Conservation (phyloP, 2,329 filamentous ascomycete species). For the Aschersonia sp. region DNA sequence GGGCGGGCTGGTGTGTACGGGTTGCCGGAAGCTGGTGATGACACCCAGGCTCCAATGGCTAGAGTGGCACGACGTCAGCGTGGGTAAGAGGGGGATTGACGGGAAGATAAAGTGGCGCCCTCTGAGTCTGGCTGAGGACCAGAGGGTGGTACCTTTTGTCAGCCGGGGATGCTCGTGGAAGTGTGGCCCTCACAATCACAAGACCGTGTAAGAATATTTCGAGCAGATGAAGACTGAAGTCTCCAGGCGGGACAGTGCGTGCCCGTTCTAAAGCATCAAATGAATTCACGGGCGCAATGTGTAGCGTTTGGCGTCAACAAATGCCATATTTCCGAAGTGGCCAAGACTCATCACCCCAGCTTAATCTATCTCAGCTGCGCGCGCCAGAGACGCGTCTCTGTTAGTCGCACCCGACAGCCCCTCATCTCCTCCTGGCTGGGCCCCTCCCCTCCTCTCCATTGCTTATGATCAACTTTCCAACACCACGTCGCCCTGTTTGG, state of each 20-base stretch:
- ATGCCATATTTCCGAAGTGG: too few relatives aligned
- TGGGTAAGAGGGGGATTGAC: constrained; percentile 5
- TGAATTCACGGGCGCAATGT: too few relatives aligned
- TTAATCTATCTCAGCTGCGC: not conserved
- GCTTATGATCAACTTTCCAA: not conserved
- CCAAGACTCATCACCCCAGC: too few relatives aligned
- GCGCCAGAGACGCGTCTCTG: not conserved
- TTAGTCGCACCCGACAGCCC: too few relatives aligned
- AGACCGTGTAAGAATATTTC: too few relatives aligned
- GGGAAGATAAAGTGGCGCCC: constrained; percentile 7
- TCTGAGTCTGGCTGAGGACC: constrained; percentile 16
- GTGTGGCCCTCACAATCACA: constrained; percentile 21
- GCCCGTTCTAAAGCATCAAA: too few relatives aligned
- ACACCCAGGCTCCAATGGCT: constrained; percentile 44
- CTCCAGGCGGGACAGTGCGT: too few relatives aligned
- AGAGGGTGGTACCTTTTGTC: constrained; percentile 29
- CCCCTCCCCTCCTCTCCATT: not conserved
- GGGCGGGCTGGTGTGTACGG: constrained; percentile 36
- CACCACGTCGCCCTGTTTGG: not conserved
- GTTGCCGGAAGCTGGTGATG: constrained; percentile 33
- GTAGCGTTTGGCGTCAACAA: too few relatives aligned
- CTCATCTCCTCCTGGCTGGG: not conserved
- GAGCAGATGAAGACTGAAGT: too few relatives aligned
- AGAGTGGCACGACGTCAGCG: constrained; percentile 39
- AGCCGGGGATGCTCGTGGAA: constrained; percentile 34